A percentile compares a stretch with the other conserved stretches of the same genome.
These are phyloP conservation scores for Russula olivacea DNA, from an alignment of 768 basidiomycete genomes.

Conservation along the genomic window DNA sequence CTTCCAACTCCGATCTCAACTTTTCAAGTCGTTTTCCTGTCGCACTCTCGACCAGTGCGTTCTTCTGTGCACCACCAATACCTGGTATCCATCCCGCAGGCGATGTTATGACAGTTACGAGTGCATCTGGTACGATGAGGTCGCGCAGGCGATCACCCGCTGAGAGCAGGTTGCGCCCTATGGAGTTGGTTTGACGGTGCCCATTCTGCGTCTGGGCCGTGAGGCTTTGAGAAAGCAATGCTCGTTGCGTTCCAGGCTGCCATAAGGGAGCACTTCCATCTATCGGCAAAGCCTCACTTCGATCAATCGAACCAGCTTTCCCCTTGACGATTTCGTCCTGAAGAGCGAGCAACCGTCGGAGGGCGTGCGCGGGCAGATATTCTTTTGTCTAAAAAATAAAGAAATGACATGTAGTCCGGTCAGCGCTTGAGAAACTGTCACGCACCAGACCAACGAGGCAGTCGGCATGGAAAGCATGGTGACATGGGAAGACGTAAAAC, in stretches of 20 bases:
- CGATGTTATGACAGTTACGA: conserved; percentile 76
- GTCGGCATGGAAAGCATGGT: conserved; percentile 96
- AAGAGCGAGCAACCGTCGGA: conserved; percentile 80
- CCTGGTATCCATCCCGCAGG: conserved; percentile 69
- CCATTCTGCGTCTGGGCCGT: conserved; percentile 52
- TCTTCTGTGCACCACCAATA: conserved; percentile 45
- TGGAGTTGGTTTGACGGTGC: conserved; percentile 55
- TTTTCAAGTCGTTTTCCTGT: conserved; percentile 61
- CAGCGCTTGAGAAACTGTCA: conserved; percentile 9
- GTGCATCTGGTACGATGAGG: conserved; percentile 88
- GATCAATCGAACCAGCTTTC: conserved; percentile 33
- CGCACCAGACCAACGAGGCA: conserved; percentile 91
- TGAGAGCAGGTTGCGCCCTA: conserved; percentile 76
- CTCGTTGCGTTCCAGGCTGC: conserved; percentile 51
- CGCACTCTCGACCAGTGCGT: conserved; percentile 42
- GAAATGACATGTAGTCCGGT: background rate
- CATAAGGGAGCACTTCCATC: conserved; percentile 31
- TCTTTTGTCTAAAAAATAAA: conserved; percentile 74
- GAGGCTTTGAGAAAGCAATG: conserved; percentile 73
- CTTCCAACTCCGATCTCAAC: conserved; percentile 80
- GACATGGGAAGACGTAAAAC: conserved; percentile 98
- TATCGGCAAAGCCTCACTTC: conserved; percentile 19
- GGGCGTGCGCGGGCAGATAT: conserved; percentile 71
- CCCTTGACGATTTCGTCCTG: conserved; percentile 79
- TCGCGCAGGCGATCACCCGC: conserved; percentile 88